Percentiles rank a stretch among this genome's conserved stretches.
These are phyloP conservation scores for Trichoderma citrinoviride DNA, from an alignment of 2,329 filamentous ascomycete species.

Conservation along the genomic window DNA sequence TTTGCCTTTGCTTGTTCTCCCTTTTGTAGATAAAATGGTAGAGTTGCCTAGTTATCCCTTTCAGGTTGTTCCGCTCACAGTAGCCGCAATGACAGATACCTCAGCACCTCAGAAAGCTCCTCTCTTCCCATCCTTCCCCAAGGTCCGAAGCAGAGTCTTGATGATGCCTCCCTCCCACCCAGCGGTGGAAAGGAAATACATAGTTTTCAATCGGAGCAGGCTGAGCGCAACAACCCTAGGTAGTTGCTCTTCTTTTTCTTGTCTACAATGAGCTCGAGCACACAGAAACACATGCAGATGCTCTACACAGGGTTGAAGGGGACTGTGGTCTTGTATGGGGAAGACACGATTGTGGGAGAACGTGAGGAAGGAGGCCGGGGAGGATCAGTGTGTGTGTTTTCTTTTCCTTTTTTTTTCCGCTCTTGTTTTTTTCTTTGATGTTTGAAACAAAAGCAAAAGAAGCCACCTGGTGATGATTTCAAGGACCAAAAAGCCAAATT, in stretches of 20 bases:
- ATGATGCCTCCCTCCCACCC: conserved; percentile 33
- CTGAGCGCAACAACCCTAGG: conserved; percentile 28
- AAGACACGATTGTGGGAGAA: too few species aligned
- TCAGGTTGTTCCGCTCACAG: conserved; percentile 19
- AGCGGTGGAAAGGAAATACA: conserved; percentile 27
- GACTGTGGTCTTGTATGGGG: too few species aligned
- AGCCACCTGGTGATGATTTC: conserved; percentile 48
- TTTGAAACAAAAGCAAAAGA: conserved; percentile 22
- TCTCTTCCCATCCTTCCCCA: background rate
- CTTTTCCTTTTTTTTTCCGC: background rate
- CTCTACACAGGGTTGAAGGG: too few species aligned
- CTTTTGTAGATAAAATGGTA: background rate
- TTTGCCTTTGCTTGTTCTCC: background rate
- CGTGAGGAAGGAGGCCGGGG: conserved; percentile 10
- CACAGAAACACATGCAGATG: too few species aligned
- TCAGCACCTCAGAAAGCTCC: conserved; percentile 24
- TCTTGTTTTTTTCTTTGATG: background rate
- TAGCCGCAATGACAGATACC: conserved; percentile 41
- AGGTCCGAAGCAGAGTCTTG: conserved; percentile 23
- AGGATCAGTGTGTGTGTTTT: conserved; percentile 10
- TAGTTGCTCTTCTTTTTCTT: background rate
- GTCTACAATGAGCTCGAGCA: background rate
- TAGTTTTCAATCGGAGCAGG: conserved; percentile 57
- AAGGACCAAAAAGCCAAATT: conserved; percentile 58
- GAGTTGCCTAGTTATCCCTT: too few species aligned